phyloP scores from a whole-genome alignment of 1,284 basidiomycete species.

The Ganoderma boninense region DNA sequence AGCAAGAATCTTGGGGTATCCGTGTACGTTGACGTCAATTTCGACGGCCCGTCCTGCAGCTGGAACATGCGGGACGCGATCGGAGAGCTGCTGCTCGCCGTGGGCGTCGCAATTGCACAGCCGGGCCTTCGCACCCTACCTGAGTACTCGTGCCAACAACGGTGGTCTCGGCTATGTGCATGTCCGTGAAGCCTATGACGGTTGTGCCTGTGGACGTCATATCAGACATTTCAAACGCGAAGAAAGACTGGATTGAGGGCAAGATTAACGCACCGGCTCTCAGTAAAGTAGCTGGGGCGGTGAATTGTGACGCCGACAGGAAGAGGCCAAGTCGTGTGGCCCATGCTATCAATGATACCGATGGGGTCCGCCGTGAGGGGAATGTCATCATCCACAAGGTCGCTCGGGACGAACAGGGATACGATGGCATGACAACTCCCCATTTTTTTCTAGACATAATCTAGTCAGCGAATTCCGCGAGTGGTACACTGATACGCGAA shows the following conservation, averaged over 20 bases:
- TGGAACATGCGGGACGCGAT: background rate
- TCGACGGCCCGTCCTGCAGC: background rate
- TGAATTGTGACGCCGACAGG: conserved; percentile 44
- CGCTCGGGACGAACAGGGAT: conserved; percentile 1
- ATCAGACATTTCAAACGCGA: too few species aligned
- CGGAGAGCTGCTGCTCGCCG: background rate
- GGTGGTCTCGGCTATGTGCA: background rate
- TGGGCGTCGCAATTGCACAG: background rate
- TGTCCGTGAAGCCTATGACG: conserved; percentile 32
- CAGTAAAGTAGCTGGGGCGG: conserved; percentile 30
- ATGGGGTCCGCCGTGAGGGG: background rate
- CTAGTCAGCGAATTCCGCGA: too few species aligned
- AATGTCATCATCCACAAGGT: background rate
- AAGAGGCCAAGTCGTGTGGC: conserved; percentile 49
- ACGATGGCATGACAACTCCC: too few species aligned
- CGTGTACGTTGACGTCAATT: too few species aligned
- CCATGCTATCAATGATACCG: conserved; percentile 4
- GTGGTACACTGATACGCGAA: too few species aligned
- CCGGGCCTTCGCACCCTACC: background rate
- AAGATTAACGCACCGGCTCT: too few species aligned
- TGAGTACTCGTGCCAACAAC: background rate
- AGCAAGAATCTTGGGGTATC: too few species aligned
- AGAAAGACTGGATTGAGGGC: too few species aligned
- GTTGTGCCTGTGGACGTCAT: conserved; percentile 33
- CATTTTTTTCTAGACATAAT: too few species aligned